Base-by-base conservation (phyloP, 768 basidiomycete species). In the Boletus reticuloceps region DNA sequence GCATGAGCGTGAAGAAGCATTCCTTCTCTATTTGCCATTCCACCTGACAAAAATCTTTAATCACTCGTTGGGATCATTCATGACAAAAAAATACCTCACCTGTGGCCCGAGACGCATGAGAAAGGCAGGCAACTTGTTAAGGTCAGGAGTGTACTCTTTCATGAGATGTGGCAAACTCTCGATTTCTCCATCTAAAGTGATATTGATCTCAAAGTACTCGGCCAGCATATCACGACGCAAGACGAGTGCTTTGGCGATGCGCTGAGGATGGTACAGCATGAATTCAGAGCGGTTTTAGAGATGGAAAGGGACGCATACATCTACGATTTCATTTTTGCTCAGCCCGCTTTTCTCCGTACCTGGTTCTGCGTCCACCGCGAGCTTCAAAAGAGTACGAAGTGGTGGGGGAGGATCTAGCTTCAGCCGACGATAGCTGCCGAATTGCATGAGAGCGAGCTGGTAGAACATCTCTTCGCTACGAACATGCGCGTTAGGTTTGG, bases 61-160 rank as follows among this genome's bases (percentile, higher is more conserved):
- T 58, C 48, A 58, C 12, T 19, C 12, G 16, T 22, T 7, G 6
- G 8, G 9, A n/a, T 40, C 29, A 14, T 25, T 10, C 41, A 1
- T 11, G 22, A 31, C 42, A 52, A 34, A 19, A n/a, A 47, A 25
- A 50, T 1, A 0, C 25, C 69, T 54, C 54, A 93, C 94, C 80
- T 90, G 88, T n/a, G 94, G 91, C 0, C 93, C 95, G 7, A 97
- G 82, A 40, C 94, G 81, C 86, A 98, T 89, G 42, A 96, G 77
- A 58, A 98, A 91, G 53, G 84, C 77, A 0, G 97, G 97, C 9
- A 98, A 75, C 62, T 93, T 90, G 62, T 94, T 89, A 5, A 98
- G 77, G 66, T 95, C 91, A 1, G 97, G 97, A 7, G 89, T 89
- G 66, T 91, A 98, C 41, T 91, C 94, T 47, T 83, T 80, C 41